Evolutionary conservation across 805 yeast genomes (phyloP), one percentile per base, ranked within the genome.

Genomic region (Starmera caribaea): DNA sequence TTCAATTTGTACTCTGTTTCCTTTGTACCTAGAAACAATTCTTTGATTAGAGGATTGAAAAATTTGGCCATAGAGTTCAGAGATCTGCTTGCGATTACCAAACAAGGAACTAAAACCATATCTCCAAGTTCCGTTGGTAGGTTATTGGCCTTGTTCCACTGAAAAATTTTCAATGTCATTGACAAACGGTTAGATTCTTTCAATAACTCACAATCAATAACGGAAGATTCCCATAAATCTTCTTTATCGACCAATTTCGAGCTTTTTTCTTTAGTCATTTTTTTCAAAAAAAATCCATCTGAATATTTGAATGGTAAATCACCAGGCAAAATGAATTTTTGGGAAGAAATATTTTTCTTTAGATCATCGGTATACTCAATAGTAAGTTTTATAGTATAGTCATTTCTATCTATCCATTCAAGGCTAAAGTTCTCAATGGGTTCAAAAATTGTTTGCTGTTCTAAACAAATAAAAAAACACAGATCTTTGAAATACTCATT

Each of bases 21-120:
- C n/a, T 72, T 65, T 40, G 74, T 68, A 5, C 82, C 83, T 37
- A 76, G 50, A 15, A 77, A 54, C 69, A 76, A 65, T 38, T 68
- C 68, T 38, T 68, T 64, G 47, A 77, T 76, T 38, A 62, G 69
- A 7, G 68, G 66, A 51, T 76, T 76, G 35, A 66, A 67, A 30
- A 80, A 65, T 35, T 74, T 65, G 2, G 74, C 66, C 85, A 81
- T 81, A 1, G 88, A 81, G 46, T 73, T 69, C 53, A 81, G 63
- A 6, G 78, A 77, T 55, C 88, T 63, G 33, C 75, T 70, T 6
- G 76, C 73, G 3, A 81, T 81, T 5, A 75, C 73, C 8, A 81
- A 74, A 16, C 78, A 76, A 1, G 87, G 86, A 37, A 81, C 50
- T 11, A 81, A 51, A 29, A 62, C 60, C 30, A 64, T 50, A n/a